Conservation (phyloP, 2,329 filamentous ascomycete species). For the Elsinoe batatas region DNA sequence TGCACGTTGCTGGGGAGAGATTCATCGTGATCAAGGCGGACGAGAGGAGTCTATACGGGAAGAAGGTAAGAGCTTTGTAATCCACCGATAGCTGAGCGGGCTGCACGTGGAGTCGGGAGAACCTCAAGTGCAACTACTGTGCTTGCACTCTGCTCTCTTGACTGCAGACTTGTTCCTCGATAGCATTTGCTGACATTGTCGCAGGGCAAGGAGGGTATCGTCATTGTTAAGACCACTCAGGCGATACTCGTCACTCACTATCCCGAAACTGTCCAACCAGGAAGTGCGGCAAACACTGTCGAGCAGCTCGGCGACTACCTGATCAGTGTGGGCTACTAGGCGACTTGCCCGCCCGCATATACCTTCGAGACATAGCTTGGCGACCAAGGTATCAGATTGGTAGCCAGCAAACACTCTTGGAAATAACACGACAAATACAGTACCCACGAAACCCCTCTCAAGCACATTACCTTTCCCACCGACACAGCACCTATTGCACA, state of each 20-base stretch:
- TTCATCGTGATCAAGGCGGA: constrained; percentile 70
- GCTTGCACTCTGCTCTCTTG: too few species aligned
- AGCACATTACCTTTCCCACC: background rate
- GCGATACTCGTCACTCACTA: constrained; percentile 86
- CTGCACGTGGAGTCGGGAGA: background rate
- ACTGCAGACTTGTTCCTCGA: background rate
- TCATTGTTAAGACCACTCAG: constrained; percentile 77
- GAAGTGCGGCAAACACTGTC: constrained; percentile 67
- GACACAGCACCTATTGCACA: background rate
- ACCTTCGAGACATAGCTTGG: too few species aligned
- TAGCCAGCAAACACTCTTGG: background rate
- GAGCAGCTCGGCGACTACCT: constrained; percentile 83
- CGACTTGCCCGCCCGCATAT: too few species aligned
- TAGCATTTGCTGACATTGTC: background rate
- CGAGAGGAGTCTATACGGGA: constrained; percentile 71
- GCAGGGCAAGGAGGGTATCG: constrained; percentile 69
- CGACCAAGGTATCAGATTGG: too few species aligned
- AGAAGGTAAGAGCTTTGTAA: constrained; percentile 53
- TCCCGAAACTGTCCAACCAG: constrained; percentile 60
- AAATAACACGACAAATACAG: background rate
- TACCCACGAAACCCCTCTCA: background rate
- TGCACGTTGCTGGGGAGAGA: constrained; percentile 66
- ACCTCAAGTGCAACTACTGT: too few species aligned
- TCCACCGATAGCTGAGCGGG: background rate
- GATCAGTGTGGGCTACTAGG: constrained; percentile 65